Percentiles rank a stretch among this genome's conserved stretches.
Conservation (phyloP, 163 green algal species). For the Coccomyxa subellipsoidea region DNA sequence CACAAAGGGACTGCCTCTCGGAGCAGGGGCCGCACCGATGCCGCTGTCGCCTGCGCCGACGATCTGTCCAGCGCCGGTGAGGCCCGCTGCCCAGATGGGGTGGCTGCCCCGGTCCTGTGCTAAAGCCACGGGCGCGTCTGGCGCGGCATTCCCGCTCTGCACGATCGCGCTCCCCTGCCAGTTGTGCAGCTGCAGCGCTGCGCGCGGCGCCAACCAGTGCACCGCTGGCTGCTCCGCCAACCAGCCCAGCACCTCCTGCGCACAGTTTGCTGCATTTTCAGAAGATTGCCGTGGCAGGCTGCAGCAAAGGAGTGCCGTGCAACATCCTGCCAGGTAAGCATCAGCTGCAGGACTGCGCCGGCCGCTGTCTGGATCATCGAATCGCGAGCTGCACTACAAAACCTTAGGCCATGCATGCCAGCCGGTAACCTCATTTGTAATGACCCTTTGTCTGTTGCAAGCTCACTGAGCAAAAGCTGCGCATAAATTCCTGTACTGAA, state of each 20-base stretch:
- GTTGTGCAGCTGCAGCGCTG: slow-evolving; percentile 54
- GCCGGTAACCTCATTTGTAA: too few relatives aligned
- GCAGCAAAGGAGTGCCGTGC: background rate
- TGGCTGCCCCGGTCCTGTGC: slow-evolving; percentile 34
- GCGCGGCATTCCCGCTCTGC: slow-evolving; percentile 37
- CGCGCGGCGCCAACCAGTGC: slow-evolving; percentile 50
- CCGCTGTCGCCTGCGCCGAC: slow-evolving; percentile 84
- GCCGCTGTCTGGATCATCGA: background rate
- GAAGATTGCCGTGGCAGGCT: background rate
- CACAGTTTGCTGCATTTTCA: too few relatives aligned
- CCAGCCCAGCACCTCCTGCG: slow-evolving; percentile 25
- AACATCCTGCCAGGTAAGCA: background rate
- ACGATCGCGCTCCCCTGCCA: slow-evolving; percentile 56
- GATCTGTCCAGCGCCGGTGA: slow-evolving; percentile 64
- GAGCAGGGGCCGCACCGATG: slow-evolving; percentile 39
- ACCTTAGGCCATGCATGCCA: background rate
- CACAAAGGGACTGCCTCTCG: background rate
- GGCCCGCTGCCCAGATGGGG: slow-evolving; percentile 67
- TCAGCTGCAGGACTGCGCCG: background rate
- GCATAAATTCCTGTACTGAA: background rate
- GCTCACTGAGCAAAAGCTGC: background rate
- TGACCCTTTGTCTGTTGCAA: background rate
- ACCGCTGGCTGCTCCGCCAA: slow-evolving; percentile 41
- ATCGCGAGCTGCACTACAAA: background rate
- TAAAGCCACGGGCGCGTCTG: slow-evolving; percentile 16